These are phyloP conservation scores for Malassezia psittaci DNA, from an alignment of 1,284 basidiomycete species.

Conservation along the genomic window DNA sequence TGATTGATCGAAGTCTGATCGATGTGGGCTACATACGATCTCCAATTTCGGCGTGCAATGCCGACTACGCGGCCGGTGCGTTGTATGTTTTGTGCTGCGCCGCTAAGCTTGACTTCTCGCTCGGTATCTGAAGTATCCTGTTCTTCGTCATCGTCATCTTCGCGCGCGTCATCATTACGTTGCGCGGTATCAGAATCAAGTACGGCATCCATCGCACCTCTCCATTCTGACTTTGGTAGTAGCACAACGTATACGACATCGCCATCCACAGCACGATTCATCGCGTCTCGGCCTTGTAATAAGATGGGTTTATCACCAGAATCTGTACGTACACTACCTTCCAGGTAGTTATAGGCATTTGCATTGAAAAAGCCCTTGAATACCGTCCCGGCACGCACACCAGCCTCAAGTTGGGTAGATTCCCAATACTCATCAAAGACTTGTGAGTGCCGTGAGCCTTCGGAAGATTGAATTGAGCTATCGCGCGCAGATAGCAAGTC, in stretches of 20 bases:
- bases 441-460: constrained; percentile 1
- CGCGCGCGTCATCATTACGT: constrained; percentile 73
- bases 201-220: constrained; percentile 80
- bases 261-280: constrained; percentile 90
- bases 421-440: constrained; percentile 63
- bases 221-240: constrained; percentile 81
- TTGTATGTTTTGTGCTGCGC: constrained; percentile 56
- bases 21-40: constrained; percentile 84
- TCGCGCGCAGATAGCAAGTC: constrained; percentile 39
- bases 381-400: constrained; percentile 71
- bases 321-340: constrained; percentile 71
- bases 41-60: constrained; percentile 87
- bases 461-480: neutral
- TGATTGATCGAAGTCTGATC: constrained; percentile 71
- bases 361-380: constrained; percentile 91
- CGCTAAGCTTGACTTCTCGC: constrained; percentile 18
- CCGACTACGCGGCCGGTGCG: constrained; percentile 89
- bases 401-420: constrained; percentile 63
- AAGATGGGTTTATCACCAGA: constrained; percentile 69
- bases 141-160: constrained; percentile 49
- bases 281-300: constrained; percentile 76
- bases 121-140: constrained; percentile 29
- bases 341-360: constrained; percentile 84
- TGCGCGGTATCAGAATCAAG: constrained; percentile 69
- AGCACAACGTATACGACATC: constrained; percentile 87